These are phyloP conservation scores for Scedosporium boydii DNA, from an alignment of 2,329 filamentous ascomycete genomes.

Conservation along the genomic window DNA sequence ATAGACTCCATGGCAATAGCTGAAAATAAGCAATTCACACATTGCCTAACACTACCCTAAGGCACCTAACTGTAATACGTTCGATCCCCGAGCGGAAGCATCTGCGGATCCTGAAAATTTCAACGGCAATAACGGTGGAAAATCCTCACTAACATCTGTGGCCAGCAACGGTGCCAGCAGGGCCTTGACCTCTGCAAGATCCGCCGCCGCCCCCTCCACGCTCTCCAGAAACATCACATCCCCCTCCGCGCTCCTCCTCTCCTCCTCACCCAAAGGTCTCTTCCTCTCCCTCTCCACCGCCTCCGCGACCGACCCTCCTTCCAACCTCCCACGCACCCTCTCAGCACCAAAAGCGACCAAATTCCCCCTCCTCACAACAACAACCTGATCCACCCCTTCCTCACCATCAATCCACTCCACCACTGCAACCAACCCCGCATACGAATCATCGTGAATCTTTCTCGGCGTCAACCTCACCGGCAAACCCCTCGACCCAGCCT, in stretches of 20 bases:
- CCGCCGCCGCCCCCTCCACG: conserved; percentile 12
- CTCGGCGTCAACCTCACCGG: conserved; percentile 31
- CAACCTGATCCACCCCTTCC: conserved; percentile 21
- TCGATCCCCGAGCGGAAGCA: not conserved
- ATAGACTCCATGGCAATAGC: too few relatives aligned
- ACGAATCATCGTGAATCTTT: conserved; percentile 36
- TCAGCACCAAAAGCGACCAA: conserved; percentile 21
- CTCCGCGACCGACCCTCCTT: conserved; percentile 11
- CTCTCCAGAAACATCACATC: conserved; percentile 17
- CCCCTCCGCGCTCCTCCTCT: conserved; percentile 15
- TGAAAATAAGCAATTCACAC: too few relatives aligned
- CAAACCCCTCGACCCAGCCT: conserved; percentile 23
- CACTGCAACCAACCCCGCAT: conserved; percentile 24
- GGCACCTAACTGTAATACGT: not conserved
- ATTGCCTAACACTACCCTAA: not conserved
- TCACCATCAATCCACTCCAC: conserved; percentile 26
- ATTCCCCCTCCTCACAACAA: conserved; percentile 28
- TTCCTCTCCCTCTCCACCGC: conserved; percentile 18
- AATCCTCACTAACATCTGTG: not conserved
- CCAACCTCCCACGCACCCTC: conserved; percentile 6
- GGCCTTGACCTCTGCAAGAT: conserved; percentile 15
- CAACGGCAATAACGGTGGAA: not conserved
- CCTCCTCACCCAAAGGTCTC: conserved; percentile 17
- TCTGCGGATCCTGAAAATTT: not conserved
- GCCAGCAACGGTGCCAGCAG: conserved; percentile 13